Evolutionary conservation across 495 filamentous ascomycete species (phyloP).

Genomic region (Physcia stellaris): DNA sequence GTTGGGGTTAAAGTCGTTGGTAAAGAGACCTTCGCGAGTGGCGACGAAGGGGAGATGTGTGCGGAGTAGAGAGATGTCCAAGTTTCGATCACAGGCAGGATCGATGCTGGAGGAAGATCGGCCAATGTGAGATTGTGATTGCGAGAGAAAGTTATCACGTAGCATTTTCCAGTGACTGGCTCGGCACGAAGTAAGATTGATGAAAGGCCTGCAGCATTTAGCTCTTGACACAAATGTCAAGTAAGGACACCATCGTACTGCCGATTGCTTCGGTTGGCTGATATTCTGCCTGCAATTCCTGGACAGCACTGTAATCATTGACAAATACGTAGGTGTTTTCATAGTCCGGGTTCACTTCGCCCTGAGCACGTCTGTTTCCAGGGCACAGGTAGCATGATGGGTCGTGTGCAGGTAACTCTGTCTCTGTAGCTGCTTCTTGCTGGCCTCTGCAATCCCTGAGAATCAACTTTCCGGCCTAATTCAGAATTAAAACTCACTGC

Average conservation of each 20-base stretch:
- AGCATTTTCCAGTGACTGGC: constrained; percentile 89
- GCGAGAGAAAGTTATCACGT: constrained; percentile 86
- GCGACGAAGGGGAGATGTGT: constrained; percentile 60
- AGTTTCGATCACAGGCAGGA: constrained; percentile 62
- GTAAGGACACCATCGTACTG: constrained; percentile 22
- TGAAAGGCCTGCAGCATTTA: constrained; percentile 41
- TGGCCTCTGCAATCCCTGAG: constrained; percentile 49
- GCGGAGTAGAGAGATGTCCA: constrained; percentile 82
- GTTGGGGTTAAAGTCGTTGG: constrained; percentile 34
- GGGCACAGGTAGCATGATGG: constrained; percentile 93
- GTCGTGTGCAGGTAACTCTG: constrained; percentile 67
- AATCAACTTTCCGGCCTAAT: not conserved
- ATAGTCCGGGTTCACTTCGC: constrained; percentile 79
- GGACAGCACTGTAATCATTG: constrained; percentile 95
- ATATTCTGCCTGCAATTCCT: constrained; percentile 74
- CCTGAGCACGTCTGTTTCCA: constrained; percentile 81
- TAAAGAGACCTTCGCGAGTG: constrained; percentile 38
- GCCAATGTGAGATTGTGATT: constrained; percentile 85
- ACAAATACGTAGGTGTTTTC: constrained; percentile 83
- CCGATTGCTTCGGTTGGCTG: constrained; percentile 34
- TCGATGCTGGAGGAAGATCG: constrained; percentile 57
- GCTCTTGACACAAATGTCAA: not conserved
- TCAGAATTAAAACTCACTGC: constrained; percentile 60
- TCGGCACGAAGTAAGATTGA: constrained; percentile 72
- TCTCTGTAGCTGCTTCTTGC: constrained; percentile 71